Evolutionary conservation across 2,329 filamentous ascomycete species (phyloP).

Genomic region (Claviceps sp.): DNA sequence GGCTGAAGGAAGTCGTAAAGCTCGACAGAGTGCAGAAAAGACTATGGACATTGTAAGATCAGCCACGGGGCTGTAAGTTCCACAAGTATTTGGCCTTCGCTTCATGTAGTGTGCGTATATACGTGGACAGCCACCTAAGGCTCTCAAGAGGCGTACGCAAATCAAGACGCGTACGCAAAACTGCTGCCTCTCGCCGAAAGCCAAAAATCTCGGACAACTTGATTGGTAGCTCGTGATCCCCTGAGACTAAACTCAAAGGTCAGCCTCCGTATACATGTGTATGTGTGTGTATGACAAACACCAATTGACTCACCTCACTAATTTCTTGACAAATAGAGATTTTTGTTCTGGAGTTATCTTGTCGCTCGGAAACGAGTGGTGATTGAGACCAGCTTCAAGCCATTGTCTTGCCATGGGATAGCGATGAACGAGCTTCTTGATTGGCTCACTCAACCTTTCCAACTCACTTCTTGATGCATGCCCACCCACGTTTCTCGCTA

Average conservation of each 20-base stretch:
- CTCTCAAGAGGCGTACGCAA: conserved; percentile 34
- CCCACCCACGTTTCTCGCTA: conserved; percentile 55
- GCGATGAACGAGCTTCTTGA: conserved; percentile 52
- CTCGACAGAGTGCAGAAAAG: conserved; percentile 44
- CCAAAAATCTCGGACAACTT: conserved; percentile 60
- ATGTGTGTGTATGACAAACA: background rate
- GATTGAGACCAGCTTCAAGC: conserved; percentile 46
- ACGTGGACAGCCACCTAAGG: background rate
- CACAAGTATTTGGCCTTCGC: background rate
- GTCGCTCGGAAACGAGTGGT: conserved; percentile 43
- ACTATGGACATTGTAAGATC: conserved; percentile 41
- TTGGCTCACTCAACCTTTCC: conserved; percentile 54
- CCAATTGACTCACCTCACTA: conserved; percentile 37
- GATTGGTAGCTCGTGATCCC: conserved; percentile 50
- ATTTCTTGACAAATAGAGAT: conserved; percentile 48
- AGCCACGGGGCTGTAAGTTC: conserved; percentile 33
- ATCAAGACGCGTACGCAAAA: conserved; percentile 50
- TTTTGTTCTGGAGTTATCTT: conserved; percentile 48
- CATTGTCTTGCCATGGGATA: conserved; percentile 44
- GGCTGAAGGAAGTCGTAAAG: conserved; percentile 43
- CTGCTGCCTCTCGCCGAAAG: conserved; percentile 48
- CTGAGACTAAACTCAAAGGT: conserved; percentile 36
- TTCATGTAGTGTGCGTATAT: background rate
- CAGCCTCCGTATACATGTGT: background rate
- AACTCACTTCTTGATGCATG: conserved; percentile 58